These are phyloP conservation scores for Daldinia grandis DNA, from an alignment of 495 filamentous ascomycete genomes.

Conservation along the genomic window DNA sequence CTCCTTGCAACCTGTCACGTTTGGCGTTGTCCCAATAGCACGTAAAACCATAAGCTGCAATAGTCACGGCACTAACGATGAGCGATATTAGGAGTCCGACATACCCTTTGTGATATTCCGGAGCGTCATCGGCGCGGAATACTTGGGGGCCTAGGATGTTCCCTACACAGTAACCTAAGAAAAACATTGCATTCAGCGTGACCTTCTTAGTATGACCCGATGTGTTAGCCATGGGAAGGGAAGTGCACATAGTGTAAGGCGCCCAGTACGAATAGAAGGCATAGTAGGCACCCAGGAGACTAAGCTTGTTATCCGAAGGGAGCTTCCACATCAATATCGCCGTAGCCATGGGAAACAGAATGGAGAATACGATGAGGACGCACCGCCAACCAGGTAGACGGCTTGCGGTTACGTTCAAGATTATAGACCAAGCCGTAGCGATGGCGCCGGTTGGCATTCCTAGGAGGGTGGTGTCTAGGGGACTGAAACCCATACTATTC, in stretches of 20 bases:
- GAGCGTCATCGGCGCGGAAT: not conserved
- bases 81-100: constrained; percentile 55
- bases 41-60: constrained; percentile 1
- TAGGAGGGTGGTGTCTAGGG: constrained; percentile 56
- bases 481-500: constrained; percentile 67
- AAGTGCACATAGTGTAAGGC: constrained; percentile 65
- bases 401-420: constrained; percentile 55
- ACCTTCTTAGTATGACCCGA: constrained; percentile 69
- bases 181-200: constrained; percentile 66
- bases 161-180: constrained; percentile 52
- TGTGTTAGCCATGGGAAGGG: constrained; percentile 57
- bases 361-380: constrained; percentile 57
- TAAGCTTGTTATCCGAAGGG: constrained; percentile 53
- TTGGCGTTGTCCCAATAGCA: constrained; percentile 15
- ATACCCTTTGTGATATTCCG: constrained; percentile 42
- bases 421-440: constrained; percentile 64
- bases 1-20: constrained; percentile 51
- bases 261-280: constrained; percentile 61
- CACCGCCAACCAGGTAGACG: constrained; percentile 65
- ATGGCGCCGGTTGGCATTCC: constrained; percentile 68
- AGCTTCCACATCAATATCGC: constrained; percentile 66
- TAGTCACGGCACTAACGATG: not conserved
- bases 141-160: constrained; percentile 6
- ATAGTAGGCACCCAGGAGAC: constrained; percentile 64
- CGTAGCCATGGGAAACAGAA: constrained; percentile 57